Conservation (phyloP, 768 basidiomycete species). For the Leccinellum albellum region DNA sequence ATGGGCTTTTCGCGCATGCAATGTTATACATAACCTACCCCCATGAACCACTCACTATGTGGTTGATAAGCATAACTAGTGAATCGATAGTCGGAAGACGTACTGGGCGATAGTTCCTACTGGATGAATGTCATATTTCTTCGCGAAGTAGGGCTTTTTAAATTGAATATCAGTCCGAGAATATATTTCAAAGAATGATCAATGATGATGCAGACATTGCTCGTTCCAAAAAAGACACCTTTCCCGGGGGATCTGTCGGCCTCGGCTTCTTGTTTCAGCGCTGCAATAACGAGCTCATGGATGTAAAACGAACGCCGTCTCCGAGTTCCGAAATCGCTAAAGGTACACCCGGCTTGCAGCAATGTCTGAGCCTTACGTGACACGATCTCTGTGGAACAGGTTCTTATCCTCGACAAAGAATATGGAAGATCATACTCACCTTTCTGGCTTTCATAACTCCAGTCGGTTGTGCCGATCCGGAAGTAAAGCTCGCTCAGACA, state of each 20-base stretch:
- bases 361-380: conserved; percentile 67
- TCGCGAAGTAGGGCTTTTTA: conserved; percentile 76
- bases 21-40: conserved; percentile 39
- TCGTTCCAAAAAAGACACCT: conserved; percentile 67
- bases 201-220: conserved; percentile 60
- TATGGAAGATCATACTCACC: conserved; percentile 39
- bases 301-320: conserved; percentile 67
- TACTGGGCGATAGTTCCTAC: conserved; percentile 88
- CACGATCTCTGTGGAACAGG: conserved; percentile 53
- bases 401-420: background rate
- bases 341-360: conserved; percentile 57
- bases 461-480: conserved; percentile 66
- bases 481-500: conserved; percentile 90
- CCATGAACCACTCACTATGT: conserved; percentile 87
- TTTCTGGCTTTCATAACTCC: conserved; percentile 80
- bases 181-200: background rate
- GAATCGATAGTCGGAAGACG: conserved; percentile 27
- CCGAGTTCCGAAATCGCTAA: conserved; percentile 88
- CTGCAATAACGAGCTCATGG: conserved; percentile 75
- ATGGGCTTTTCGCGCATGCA: background rate
- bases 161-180: background rate
- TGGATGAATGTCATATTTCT: conserved; percentile 58
- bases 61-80: conserved; percentile 4
- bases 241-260: conserved; percentile 41
- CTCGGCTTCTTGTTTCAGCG: conserved; percentile 68